A percentile compares a stretch with the other conserved stretches of the same genome.
phyloP scores from a whole-genome alignment of 257 asterid genomes.

The Solanum sejunctum region DNA sequence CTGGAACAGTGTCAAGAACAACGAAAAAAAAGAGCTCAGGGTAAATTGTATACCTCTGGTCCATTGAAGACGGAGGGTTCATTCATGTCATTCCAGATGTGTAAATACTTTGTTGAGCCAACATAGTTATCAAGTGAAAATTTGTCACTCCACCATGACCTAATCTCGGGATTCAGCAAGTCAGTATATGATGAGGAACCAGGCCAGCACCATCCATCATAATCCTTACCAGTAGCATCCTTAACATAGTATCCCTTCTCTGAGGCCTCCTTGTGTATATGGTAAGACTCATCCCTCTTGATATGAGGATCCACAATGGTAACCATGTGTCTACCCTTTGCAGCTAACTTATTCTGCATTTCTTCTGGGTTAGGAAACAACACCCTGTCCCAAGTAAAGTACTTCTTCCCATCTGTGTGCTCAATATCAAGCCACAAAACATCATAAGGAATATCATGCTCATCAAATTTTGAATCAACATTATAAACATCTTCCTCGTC shows the following conservation, averaged over 20 bases:
- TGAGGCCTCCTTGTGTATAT: conserved; percentile 85
- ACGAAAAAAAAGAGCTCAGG: not conserved
- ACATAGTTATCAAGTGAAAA: conserved; percentile 59
- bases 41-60: conserved; percentile 61
- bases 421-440: conserved; percentile 98
- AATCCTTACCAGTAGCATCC: conserved; percentile 82
- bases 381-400: conserved; percentile 84
- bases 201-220: conserved; percentile 99
- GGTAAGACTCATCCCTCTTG: conserved; percentile 78
- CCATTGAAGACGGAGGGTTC: conserved; percentile 99
- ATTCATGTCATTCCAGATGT: conserved; percentile 98
- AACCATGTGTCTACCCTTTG: conserved; percentile 91
- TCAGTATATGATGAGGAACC: conserved; percentile 92
- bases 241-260: conserved; percentile 74
- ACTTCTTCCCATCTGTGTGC: conserved; percentile 89
- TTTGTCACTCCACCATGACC: conserved; percentile 93
- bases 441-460: conserved; percentile 90
- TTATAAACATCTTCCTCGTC: conserved; percentile 87
- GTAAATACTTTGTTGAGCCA: conserved; percentile 79
- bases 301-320: conserved; percentile 98
- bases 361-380: conserved; percentile 86
- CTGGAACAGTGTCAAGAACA: not conserved
- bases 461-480: conserved; percentile 86
- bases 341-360: conserved; percentile 90
- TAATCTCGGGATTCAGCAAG: conserved; percentile 75